Conservation (phyloP, 192 early-diverging fungal genomes). For the Mortierella alpina region DNA sequence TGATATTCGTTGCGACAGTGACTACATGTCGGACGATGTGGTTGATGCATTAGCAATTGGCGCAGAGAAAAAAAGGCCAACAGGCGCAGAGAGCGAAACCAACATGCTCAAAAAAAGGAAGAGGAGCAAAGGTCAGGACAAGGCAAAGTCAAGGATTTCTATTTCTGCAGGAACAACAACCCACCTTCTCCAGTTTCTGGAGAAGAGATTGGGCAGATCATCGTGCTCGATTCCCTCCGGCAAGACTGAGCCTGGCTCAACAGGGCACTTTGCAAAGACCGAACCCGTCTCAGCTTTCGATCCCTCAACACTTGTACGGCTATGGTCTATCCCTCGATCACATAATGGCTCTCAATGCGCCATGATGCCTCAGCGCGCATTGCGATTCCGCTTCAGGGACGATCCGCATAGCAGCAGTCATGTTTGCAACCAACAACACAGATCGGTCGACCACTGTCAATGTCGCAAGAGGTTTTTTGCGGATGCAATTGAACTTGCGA, state of each 20-base stretch:
- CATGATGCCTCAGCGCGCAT: neutral
- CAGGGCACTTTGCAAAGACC: neutral
- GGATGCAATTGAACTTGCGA: constrained; percentile 27
- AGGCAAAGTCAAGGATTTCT: neutral
- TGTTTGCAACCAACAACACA: constrained; percentile 7
- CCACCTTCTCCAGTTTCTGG: neutral
- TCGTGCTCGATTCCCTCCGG: too few relatives aligned
- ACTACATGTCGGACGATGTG: constrained; percentile 2
- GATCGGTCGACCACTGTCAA: constrained; percentile 1
- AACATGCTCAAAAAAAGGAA: constrained; percentile 14
- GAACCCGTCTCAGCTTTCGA: constrained; percentile 3
- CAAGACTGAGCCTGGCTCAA: neutral
- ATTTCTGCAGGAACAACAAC: constrained; percentile 6
- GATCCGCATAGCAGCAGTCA: neutral
- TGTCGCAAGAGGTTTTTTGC: constrained; percentile 34
- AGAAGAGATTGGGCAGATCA: neutral
- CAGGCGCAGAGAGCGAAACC: neutral
- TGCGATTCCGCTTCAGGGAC: neutral
- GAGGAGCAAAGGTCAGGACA: neutral
- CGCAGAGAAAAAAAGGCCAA: constrained; percentile 18
- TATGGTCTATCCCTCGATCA: neutral
- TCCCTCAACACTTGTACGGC: too few relatives aligned
- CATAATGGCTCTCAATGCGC: constrained; percentile 1
- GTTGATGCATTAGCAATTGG: constrained; percentile 3
- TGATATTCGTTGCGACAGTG: neutral